These are phyloP conservation scores for Durusdinium trenchii DNA, from an alignment of 73 alveolate genomes.

Conservation along the genomic window DNA sequence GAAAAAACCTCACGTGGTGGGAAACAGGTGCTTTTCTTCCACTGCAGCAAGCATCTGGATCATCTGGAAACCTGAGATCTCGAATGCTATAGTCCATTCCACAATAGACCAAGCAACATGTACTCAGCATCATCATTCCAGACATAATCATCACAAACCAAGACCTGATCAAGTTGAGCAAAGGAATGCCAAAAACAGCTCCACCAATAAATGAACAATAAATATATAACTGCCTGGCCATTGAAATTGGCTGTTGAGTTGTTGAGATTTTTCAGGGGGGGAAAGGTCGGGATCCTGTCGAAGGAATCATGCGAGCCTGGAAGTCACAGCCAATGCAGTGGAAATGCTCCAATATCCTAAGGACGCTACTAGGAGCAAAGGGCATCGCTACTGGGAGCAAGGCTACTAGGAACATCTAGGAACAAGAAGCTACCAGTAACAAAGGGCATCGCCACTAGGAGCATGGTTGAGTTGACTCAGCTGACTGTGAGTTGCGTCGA, in stretches of 20 bases:
- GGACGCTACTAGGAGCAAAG: no score
- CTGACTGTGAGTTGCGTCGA: background rate
- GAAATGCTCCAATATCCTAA: conserved; percentile 56
- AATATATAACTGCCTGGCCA: background rate
- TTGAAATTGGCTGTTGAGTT: background rate
- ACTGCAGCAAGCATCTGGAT: background rate
- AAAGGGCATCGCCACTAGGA: background rate
- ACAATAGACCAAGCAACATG: background rate
- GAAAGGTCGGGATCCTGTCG: background rate
- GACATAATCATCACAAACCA: conserved; percentile 49
- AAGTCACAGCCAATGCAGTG: conserved; percentile 90
- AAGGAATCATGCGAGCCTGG: background rate
- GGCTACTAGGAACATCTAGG: no score
- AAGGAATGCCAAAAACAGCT: background rate
- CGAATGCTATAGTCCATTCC: background rate
- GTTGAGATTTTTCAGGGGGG: background rate
- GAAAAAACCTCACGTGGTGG: conserved; percentile 39
- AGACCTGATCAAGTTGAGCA: background rate
- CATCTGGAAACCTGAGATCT: background rate
- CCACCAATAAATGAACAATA: background rate
- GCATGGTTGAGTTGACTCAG: no score
- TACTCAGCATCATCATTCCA: conserved; percentile 66
- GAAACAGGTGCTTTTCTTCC: background rate
- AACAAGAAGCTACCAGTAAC: no score
- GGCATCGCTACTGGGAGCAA: no score